Percentiles rank a stretch among this genome's conserved stretches.
Evolutionary conservation across 1,284 basidiomycete species (phyloP).

Genomic region (Papiliotrema laurentii): DNA sequence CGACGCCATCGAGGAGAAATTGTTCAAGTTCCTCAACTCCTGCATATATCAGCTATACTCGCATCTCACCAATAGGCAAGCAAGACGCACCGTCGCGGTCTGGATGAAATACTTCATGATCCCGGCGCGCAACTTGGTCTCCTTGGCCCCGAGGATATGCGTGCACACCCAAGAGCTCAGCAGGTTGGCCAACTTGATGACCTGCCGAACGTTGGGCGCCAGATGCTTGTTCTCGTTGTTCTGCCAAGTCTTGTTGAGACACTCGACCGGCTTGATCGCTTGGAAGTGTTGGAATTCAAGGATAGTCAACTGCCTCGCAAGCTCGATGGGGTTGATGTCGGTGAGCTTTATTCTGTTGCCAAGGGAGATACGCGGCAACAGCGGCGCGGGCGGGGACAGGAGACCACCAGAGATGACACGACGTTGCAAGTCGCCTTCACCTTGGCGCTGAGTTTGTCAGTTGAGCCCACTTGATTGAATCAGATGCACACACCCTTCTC

Average conservation of each 20-base stretch:
- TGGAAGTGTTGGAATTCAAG: conserved; percentile 84
- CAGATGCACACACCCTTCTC: conserved; percentile 59
- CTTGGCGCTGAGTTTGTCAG: conserved; percentile 16
- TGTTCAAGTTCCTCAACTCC: conserved; percentile 85
- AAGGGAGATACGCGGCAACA: conserved; percentile 24
- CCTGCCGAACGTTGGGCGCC: conserved; percentile 58
- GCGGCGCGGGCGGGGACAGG: conserved; percentile 32
- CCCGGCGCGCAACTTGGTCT: conserved; percentile 72
- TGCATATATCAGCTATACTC: conserved; percentile 39
- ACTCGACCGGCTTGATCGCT: conserved; percentile 86
- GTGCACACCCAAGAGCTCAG: conserved; percentile 82
- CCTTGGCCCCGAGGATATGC: conserved; percentile 71
- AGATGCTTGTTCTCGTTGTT: conserved; percentile 13
- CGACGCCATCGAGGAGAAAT: conserved; percentile 96
- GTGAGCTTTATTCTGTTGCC: conserved; percentile 30
- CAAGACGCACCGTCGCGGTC: conserved; percentile 81
- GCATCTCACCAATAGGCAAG: conserved; percentile 50
- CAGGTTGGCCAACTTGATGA: conserved; percentile 85
- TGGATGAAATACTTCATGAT: conserved; percentile 84
- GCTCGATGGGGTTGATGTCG: conserved; percentile 68
- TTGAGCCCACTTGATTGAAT: background rate
- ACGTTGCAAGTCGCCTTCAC: conserved; percentile 18
- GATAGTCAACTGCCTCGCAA: conserved; percentile 90
- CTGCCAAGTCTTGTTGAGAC: conserved; percentile 58
- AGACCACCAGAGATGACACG: conserved; percentile 25